phyloP scores from a whole-genome alignment of 768 basidiomycete species.

The Macrocybe gigantea region DNA sequence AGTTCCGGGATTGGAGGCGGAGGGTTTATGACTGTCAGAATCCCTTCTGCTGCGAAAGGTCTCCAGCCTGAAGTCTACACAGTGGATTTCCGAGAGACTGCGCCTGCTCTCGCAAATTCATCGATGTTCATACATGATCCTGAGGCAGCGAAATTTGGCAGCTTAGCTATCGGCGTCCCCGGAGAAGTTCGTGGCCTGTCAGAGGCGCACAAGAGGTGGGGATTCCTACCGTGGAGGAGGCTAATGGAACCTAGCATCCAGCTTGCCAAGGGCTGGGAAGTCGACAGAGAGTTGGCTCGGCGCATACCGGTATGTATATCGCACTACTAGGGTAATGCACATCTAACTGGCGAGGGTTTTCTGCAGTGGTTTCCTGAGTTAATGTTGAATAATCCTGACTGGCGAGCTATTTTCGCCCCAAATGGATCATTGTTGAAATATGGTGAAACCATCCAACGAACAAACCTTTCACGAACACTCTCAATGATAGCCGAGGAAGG shows the following conservation, averaged over 20 bases:
- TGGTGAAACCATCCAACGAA: conserved; percentile 69
- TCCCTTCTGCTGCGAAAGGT: conserved; percentile 46
- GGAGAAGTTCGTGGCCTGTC: conserved; percentile 86
- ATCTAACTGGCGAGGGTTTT: background rate
- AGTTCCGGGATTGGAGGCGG: conserved; percentile 87
- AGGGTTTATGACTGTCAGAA: conserved; percentile 79
- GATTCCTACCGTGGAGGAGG: conserved; percentile 68
- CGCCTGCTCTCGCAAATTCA: conserved; percentile 63
- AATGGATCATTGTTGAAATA: conserved; percentile 61
- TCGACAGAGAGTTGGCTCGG: conserved; percentile 69
- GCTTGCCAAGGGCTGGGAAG: conserved; percentile 75
- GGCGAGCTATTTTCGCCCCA: conserved; percentile 81
- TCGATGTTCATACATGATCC: conserved; percentile 72
- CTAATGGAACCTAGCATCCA: conserved; percentile 71
- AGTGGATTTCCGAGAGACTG: conserved; percentile 88
- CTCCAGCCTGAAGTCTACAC: conserved; percentile 55
- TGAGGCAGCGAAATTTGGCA: conserved; percentile 57
- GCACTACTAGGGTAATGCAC: background rate
- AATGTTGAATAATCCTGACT: conserved; percentile 66
- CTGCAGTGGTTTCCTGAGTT: conserved; percentile 39
- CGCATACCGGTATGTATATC: conserved; percentile 55
- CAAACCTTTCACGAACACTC: conserved; percentile 76
- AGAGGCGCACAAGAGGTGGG: conserved; percentile 81
- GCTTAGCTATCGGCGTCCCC: conserved; percentile 85
- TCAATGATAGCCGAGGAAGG: conserved; percentile 70